phyloP scores from a whole-genome alignment of 495 filamentous ascomycete genomes.

The Talaromyces adpressus region DNA sequence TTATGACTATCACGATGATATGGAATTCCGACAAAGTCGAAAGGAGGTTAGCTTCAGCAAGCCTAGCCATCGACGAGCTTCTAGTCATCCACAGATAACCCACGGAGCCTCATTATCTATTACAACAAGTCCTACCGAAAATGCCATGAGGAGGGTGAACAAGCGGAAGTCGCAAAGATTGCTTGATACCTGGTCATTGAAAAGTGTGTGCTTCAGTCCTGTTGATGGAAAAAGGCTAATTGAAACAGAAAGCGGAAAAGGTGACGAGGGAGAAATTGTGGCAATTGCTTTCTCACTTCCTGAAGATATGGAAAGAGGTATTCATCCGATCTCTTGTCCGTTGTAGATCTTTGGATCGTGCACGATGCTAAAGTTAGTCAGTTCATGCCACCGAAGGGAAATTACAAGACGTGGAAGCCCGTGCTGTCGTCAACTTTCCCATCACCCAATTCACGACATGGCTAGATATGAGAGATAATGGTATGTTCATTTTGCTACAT shows the following conservation, averaged over 20 bases:
- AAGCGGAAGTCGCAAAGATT: conserved; percentile 16
- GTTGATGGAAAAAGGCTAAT: conserved; percentile 4
- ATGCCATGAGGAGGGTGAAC: neutral
- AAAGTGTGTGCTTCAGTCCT: conserved; percentile 14
- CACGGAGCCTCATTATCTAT: neutral
- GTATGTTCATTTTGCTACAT: neutral
- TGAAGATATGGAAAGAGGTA: conserved; percentile 25
- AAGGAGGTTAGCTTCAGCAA: neutral
- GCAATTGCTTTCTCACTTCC: conserved; percentile 25
- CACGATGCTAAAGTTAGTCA: conserved; percentile 3
- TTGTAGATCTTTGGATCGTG: neutral
- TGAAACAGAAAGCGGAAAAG: conserved; percentile 16
- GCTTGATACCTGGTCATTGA: conserved; percentile 21
- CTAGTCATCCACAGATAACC: neutral
- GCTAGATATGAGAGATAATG: neutral
- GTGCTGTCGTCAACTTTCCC: conserved; percentile 4
- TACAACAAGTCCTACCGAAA: neutral
- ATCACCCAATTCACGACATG: conserved; percentile 4
- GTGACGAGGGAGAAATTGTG: conserved; percentile 26
- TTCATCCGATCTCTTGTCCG: neutral
- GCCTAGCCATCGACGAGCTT: neutral
- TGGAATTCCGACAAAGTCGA: conserved; percentile 5
- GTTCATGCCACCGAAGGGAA: conserved; percentile 24
- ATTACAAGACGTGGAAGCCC: conserved; percentile 15
- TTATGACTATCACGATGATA: conserved; percentile 8